Evolutionary conservation across 768 basidiomycete species (phyloP), one percentile per base, ranked within the genome.

Genomic region (Mycena latifolia): DNA sequence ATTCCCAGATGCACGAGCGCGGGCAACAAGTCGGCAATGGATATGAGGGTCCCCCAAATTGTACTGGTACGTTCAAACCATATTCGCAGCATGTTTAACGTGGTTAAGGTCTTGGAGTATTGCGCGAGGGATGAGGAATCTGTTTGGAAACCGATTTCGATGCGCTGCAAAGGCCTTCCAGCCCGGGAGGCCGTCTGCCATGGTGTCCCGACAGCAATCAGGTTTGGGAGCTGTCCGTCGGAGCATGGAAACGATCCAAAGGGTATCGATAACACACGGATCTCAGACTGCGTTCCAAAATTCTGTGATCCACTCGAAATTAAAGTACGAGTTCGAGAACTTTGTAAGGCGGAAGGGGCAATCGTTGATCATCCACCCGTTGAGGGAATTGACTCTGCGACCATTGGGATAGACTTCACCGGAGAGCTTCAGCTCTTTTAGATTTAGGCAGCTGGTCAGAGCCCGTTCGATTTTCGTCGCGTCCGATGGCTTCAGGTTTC

Each of bases 311-410:
- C 15, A 39, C 2, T 6, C 15, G 6, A 7, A 4, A 1, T 18
- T 10, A 41, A 61, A 61, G 27, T 61, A 66, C 15, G 27, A 22
- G 20, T 66, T 66, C 11, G 10, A 20, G 48, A 66, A 66, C 24
- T 37, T 52, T 0, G 33, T 46, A n/a, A 66, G 65, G 12, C 55
- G 59, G 25, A 66, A 66, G 20, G 59, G 50, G 11, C 33, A 55
- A 0, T 57, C 50, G 28, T 56, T 27, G 25, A 66, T 31, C 29
- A 66, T 43, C 65, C 54, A 61, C 2, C 55, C 54, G 14, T 57
- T 29, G 5, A 51, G 27, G n/a, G 22, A 29, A 17, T 11, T 8
- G 11, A 35, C 33, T 8, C 41, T 5, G 27, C 10, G 12, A 8
- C 28, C 25, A 18, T 11, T 24, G 6, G 28, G n/a, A 6, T 14